Percentiles rank a stretch among this genome's conserved stretches.
Conservation (phyloP, 768 basidiomycete species). For the Boletus rubescentipes region DNA sequence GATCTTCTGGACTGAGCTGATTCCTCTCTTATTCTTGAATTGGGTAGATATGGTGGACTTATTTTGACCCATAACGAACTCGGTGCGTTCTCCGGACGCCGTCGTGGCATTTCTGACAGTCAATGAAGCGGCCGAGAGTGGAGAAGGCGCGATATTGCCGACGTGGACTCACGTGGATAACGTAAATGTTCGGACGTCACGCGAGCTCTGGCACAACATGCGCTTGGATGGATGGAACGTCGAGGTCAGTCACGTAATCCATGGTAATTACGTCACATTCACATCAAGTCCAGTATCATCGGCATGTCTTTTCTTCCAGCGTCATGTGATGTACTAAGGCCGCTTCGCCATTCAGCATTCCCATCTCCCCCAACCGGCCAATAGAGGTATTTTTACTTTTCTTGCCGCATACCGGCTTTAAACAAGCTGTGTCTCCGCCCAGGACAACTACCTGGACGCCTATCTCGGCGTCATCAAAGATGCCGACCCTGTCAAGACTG, state of each 20-base stretch:
- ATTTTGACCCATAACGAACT: conserved; percentile 93
- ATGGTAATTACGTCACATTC: conserved; percentile 7
- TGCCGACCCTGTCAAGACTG: conserved; percentile 76
- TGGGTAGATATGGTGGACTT: conserved; percentile 77
- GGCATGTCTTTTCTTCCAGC: conserved; percentile 42
- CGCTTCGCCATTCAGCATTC: conserved; percentile 55
- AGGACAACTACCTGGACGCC: conserved; percentile 95
- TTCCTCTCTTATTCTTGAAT: conserved; percentile 8
- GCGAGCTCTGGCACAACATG: conserved; percentile 83
- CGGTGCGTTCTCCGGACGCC: conserved; percentile 41
- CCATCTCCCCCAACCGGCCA: conserved; percentile 90
- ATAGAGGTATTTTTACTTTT: conserved; percentile 64
- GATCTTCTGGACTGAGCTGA: not conserved
- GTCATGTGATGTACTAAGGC: conserved; percentile 12
- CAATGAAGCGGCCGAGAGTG: conserved; percentile 49
- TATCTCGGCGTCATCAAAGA: conserved; percentile 80
- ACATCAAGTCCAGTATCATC: conserved; percentile 62
- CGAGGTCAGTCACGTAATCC: conserved; percentile 49
- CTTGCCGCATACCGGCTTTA: not conserved
- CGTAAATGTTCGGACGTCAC: conserved; percentile 79
- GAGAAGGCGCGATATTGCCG: conserved; percentile 80
- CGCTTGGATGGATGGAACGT: conserved; percentile 85
- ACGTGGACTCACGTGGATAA: conserved; percentile 93
- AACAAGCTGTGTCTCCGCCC: not conserved
- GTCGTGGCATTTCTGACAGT: conserved; percentile 3